These are phyloP conservation scores for Fraxinus xanthoxyloides DNA, from an alignment of 305 asterid genomes.

Conservation along the genomic window DNA sequence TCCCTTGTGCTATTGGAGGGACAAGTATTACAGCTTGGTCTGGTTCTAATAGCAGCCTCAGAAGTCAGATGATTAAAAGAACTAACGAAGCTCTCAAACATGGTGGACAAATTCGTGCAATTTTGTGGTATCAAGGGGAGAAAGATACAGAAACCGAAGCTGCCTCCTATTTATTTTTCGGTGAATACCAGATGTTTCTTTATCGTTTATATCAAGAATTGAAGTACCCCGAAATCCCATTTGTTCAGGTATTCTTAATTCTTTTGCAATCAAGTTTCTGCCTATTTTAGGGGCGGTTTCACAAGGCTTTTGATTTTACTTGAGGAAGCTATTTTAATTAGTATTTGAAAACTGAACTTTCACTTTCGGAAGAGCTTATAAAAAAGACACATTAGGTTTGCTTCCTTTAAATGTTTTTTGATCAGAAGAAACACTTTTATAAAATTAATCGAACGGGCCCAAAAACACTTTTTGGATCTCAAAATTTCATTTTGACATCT, in stretches of 20 bases:
- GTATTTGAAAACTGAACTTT: not conserved
- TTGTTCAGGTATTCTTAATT: not conserved
- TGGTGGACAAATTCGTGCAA: slow-evolving; percentile 37
- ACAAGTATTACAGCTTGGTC: slow-evolving; percentile 55
- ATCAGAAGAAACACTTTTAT: too few relatives aligned
- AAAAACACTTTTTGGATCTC: not conserved
- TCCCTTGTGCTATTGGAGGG: slow-evolving; percentile 73
- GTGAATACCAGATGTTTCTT: slow-evolving; percentile 23
- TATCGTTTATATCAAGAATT: slow-evolving; percentile 6
- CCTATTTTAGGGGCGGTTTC: not conserved
- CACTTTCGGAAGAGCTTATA: not conserved
- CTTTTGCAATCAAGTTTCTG: not conserved
- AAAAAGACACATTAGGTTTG: not conserved
- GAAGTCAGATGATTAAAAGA: slow-evolving; percentile 36
- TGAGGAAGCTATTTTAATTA: too few relatives aligned
- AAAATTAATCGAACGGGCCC: not conserved
- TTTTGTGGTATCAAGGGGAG: slow-evolving; percentile 81
- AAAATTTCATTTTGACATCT: too few relatives aligned
- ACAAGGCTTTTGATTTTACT: not conserved
- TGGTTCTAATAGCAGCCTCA: slow-evolving; percentile 34
- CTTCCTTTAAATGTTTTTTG: not conserved
- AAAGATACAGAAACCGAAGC: slow-evolving; percentile 36
- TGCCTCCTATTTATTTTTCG: slow-evolving; percentile 31
- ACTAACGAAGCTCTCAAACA: slow-evolving; percentile 33
- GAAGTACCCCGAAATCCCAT: not conserved